Conservation (phyloP, 2,329 filamentous ascomycete genomes). For the Aspergillus hortae region DNA sequence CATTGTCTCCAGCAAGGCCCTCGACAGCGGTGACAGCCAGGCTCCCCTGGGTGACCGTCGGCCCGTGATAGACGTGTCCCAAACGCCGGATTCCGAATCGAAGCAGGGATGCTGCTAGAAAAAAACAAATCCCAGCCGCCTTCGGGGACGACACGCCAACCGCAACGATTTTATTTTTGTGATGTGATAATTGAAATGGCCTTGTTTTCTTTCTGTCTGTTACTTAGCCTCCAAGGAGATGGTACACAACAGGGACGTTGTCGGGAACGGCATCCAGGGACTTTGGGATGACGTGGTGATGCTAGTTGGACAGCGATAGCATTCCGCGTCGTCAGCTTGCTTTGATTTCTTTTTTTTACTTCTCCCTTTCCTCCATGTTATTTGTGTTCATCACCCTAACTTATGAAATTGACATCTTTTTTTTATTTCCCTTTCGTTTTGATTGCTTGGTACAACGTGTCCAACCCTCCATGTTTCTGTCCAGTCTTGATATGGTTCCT, state of each 20-base stretch:
- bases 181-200: slow-evolving; percentile 37
- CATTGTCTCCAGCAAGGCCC: slow-evolving; percentile 95
- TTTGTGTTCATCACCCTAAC: slow-evolving; percentile 15
- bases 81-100: slow-evolving; percentile 72
- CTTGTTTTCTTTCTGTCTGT: slow-evolving; percentile 35
- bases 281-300: slow-evolving; percentile 22
- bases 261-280: slow-evolving; percentile 24
- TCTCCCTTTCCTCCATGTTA: slow-evolving; percentile 16
- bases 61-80: slow-evolving; percentile 78
- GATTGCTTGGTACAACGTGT: background rate
- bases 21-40: slow-evolving; percentile 83
- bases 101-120: slow-evolving; percentile 54
- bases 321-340: slow-evolving; percentile 16
- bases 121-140: slow-evolving; percentile 7
- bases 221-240: slow-evolving; percentile 32
- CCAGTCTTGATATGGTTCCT: background rate
- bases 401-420: slow-evolving; percentile 18
- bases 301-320: slow-evolving; percentile 20
- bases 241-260: slow-evolving; percentile 32
- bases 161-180: slow-evolving; percentile 37
- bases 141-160: slow-evolving; percentile 24
- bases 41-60: slow-evolving; percentile 75
- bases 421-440: background rate
- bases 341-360: slow-evolving; percentile 15
- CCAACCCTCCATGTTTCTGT: background rate